Base-by-base conservation (phyloP, 2,329 filamentous ascomycete species). In the Colletotrichum destructivum region DNA sequence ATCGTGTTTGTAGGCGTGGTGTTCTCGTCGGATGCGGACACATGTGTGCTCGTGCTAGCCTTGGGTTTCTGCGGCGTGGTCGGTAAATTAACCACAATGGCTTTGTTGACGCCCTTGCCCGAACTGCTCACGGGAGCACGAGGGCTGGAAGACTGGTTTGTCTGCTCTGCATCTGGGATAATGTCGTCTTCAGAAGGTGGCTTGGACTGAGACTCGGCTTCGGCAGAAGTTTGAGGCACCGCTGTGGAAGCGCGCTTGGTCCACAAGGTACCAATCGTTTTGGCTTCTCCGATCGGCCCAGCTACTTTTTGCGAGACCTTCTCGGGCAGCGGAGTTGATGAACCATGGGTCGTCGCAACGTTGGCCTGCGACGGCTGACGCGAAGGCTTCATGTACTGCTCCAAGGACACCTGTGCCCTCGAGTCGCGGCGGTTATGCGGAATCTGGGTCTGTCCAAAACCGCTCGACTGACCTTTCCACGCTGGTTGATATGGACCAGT, bases 161-260 rank as follows among this genome's bases (percentile, higher is more conserved):
- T 46, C 47, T 66, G 21, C 26, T 73, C 73, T 4, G 65, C 62
- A 49, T 73, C 70, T 6, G 64, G 56, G 40, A 79, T 38, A 0
- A 70, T 73, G n/a, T n/a, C n/a, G 55, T 80, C 78, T 51, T 81
- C 80, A 1, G 75, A 75, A 2, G 76, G 75, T 11, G 77, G 77
- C 66, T 82, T 81, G 8, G 77, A 78, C 62, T 79, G 79, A 7
- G 60, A 52, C 21, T 73, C 66, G 7, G 66, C 59, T 40, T 67
- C 57, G 2, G 35, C 35, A 13, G 68, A 62, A n/a, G 38, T 21
- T 26, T 46, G 42, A 16, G 59, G 40, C 7, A 31, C 26, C 38
- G 23, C n/a, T 9, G 15, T 21, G 8, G 2, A 23, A 40, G 47
- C n/a, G 3, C 8, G 12, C 3, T 52, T 21, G 7, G 40, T 15